Evolutionary conservation across 2,329 filamentous ascomycete species (phyloP).

Genomic region (Byssoonygena ceratinophila): DNA sequence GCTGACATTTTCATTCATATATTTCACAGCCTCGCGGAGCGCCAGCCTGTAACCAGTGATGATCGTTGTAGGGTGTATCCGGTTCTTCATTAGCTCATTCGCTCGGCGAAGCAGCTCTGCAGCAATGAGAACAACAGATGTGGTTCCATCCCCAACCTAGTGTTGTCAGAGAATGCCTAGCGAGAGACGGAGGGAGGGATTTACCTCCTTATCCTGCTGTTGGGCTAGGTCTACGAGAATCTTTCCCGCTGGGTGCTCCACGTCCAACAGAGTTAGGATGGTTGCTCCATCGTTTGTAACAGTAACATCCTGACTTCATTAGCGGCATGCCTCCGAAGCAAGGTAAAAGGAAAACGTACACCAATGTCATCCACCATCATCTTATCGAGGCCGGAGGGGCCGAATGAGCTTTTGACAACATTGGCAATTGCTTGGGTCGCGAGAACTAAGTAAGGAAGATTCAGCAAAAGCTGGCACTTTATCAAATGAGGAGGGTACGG

Average conservation of each 20-base stretch:
- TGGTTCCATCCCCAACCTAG: slow-evolving; percentile 87
- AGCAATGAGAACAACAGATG: slow-evolving; percentile 93
- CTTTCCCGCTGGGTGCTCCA: slow-evolving; percentile 96
- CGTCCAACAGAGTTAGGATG: slow-evolving; percentile 86
- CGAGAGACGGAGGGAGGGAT: slow-evolving; percentile 2
- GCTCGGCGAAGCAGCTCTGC: slow-evolving; percentile 85
- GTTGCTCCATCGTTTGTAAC: slow-evolving; percentile 98
- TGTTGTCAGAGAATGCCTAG: slow-evolving; percentile 5
- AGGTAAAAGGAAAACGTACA: slow-evolving; percentile 42
- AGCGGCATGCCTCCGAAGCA: slow-evolving; percentile 16
- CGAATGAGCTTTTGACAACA: slow-evolving; percentile 98
- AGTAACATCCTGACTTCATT: slow-evolving; percentile 65
- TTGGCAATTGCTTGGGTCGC: slow-evolving; percentile 96
- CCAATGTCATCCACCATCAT: slow-evolving; percentile 99
- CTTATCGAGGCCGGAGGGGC: slow-evolving; percentile 93
- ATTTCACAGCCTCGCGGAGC: slow-evolving; percentile 90
- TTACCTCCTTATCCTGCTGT: slow-evolving; percentile 87
- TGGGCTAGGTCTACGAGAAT: slow-evolving; percentile 95
- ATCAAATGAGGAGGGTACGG: slow-evolving; percentile 26
- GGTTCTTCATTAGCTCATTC: slow-evolving; percentile 99
- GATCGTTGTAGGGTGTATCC: slow-evolving; percentile 98
- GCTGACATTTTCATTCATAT: slow-evolving; percentile 97
- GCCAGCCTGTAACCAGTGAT: slow-evolving; percentile 96
- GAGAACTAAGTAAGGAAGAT: slow-evolving; percentile 50
- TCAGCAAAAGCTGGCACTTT: slow-evolving; percentile 9